phyloP scores from a whole-genome alignment of 1,284 basidiomycete genomes.

The Garcileccinum viscosum region DNA sequence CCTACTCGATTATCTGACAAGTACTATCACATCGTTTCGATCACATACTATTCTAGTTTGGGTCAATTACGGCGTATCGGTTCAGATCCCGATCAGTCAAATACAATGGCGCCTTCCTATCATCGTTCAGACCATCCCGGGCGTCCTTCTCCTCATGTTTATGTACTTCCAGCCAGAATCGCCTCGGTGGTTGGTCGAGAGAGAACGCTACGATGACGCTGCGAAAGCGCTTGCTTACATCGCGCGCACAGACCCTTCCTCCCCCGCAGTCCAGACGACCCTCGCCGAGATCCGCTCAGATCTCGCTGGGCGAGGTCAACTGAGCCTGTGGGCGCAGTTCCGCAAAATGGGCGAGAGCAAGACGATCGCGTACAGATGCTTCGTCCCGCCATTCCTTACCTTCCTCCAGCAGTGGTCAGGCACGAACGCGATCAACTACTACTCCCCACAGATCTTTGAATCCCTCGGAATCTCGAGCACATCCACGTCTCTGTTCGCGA shows the following conservation, averaged over 20 bases:
- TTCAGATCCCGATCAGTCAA: slow-evolving; percentile 43
- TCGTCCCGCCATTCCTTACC: slow-evolving; percentile 60
- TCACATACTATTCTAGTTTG: slow-evolving; percentile 42
- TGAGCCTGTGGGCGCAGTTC: slow-evolving; percentile 46
- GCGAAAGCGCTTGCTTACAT: slow-evolving; percentile 56
- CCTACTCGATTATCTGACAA: slow-evolving; percentile 8
- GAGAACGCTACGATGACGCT: slow-evolving; percentile 56
- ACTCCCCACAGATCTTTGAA: slow-evolving; percentile 54
- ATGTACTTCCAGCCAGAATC: slow-evolving; percentile 64
- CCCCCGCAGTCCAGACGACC: slow-evolving; percentile 50
- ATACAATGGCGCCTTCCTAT: slow-evolving; percentile 64
- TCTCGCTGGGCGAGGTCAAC: slow-evolving; percentile 50
- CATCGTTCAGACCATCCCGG: slow-evolving; percentile 59
- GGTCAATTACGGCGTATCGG: slow-evolving; percentile 53
- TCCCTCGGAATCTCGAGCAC: slow-evolving; percentile 60
- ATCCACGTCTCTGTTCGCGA: slow-evolving; percentile 60
- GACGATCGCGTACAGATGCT: slow-evolving; percentile 52
- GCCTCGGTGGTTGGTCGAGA: slow-evolving; percentile 68
- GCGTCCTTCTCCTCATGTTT: slow-evolving; percentile 50
- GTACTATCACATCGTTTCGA: background rate
- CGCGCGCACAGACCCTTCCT: slow-evolving; percentile 46
- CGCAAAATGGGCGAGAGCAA: slow-evolving; percentile 52
- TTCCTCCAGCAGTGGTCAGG: slow-evolving; percentile 67
- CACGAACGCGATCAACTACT: slow-evolving; percentile 68
- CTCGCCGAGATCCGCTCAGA: slow-evolving; percentile 59